Evolutionary conservation across 2,329 filamentous ascomycete genomes (phyloP).

Genomic region (Penicillium vulpinum): DNA sequence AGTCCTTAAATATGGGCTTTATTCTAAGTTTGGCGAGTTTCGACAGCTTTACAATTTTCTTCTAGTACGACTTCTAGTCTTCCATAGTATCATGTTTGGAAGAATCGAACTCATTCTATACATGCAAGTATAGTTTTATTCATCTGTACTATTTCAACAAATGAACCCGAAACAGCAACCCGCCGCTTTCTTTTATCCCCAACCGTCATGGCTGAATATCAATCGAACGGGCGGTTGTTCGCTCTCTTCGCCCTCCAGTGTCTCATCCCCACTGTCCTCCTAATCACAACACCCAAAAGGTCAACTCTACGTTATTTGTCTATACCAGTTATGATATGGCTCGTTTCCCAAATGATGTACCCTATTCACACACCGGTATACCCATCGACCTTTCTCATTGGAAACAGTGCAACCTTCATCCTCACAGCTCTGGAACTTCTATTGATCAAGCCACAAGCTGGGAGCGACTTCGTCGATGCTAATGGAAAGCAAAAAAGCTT

Average conservation of each 20-base stretch:
- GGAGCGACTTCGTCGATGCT: conserved; percentile 5
- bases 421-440: conserved; percentile 14
- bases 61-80: no score
- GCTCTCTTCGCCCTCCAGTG: neutral
- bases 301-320: conserved; percentile 14
- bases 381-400: neutral
- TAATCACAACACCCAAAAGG: conserved; percentile 10
- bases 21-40: no score
- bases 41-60: no score
- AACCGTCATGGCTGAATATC: neutral
- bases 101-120: no score
- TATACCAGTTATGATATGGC: conserved; percentile 10
- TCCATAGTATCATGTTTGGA: no score
- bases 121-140: no score
- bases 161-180: neutral
- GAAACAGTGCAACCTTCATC: neutral
- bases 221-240: neutral
- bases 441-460: conserved; percentile 16
- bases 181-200: neutral
- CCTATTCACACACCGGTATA: neutral
- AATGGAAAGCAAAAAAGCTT: neutral
- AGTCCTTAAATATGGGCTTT: no score
- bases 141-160: no score
- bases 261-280: conserved; percentile 5
- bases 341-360: conserved; percentile 1